Percentiles rank a stretch among this genome's conserved stretches.
Conservation (phyloP, 1,139 yeast genomes). For the Yamadazyma friedrichii region DNA sequence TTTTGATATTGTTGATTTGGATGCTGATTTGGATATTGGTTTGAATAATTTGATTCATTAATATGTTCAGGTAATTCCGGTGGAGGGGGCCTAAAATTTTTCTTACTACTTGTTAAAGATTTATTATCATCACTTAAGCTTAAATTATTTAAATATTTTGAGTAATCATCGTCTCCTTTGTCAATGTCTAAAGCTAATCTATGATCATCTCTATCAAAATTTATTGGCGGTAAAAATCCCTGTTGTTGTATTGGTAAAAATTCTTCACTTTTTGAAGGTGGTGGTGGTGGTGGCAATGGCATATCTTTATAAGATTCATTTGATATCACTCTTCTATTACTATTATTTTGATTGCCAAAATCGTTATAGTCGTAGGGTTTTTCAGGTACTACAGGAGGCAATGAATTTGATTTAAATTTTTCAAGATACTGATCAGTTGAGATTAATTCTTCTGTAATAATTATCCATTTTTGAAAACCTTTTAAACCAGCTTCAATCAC, state of each 20-base stretch:
- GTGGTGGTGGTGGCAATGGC: slow-evolving; percentile 37
- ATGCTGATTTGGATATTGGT: slow-evolving; percentile 2
- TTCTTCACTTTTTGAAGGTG: slow-evolving; percentile 18
- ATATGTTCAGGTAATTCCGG: slow-evolving; percentile 10
- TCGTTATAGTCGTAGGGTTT: slow-evolving; percentile 5
- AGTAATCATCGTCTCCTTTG: slow-evolving; percentile 11
- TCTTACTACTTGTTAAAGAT: slow-evolving; percentile 7
- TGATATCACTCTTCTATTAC: slow-evolving; percentile 16
- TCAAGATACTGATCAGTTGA: slow-evolving; percentile 39
- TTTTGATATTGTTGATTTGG: slow-evolving; percentile 1
- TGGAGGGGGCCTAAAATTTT: slow-evolving; percentile 18
- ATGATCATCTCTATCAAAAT: slow-evolving; percentile 15
- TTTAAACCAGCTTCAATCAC: slow-evolving; percentile 70
- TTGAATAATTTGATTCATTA: neutral
- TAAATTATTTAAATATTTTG: slow-evolving; percentile 14
- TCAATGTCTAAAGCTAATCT: slow-evolving; percentile 10
- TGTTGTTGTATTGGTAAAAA: slow-evolving; percentile 1
- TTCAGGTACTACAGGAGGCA: slow-evolving; percentile 14
- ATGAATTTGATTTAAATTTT: slow-evolving; percentile 19
- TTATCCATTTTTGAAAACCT: slow-evolving; percentile 83
- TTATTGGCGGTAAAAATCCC: slow-evolving; percentile 20
- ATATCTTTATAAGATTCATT: slow-evolving; percentile 23
- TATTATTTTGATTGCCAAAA: too few species aligned
- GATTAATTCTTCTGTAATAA: slow-evolving; percentile 67
- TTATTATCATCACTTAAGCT: slow-evolving; percentile 14